Conservation (phyloP, 2,329 filamentous ascomycete species). For the Macroventuria anomochaeta region DNA sequence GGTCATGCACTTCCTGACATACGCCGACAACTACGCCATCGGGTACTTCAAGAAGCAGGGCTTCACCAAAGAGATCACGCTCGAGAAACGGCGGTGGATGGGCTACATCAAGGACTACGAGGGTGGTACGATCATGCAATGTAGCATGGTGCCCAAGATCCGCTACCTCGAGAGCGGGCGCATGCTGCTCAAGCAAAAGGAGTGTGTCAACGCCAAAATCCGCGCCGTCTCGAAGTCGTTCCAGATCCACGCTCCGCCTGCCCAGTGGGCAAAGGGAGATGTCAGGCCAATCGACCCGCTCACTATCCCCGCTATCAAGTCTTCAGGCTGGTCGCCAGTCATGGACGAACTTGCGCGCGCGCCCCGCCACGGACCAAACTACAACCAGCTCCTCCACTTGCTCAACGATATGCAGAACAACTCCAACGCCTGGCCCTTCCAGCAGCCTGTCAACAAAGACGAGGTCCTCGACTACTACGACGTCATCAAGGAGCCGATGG, state of each 20-base stretch:
- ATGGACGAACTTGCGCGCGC: constrained; percentile 98
- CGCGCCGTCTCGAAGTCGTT: constrained; percentile 88
- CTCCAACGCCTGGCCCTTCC: constrained; percentile 91
- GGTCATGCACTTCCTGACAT: constrained; percentile 98
- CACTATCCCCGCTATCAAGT: constrained; percentile 83
- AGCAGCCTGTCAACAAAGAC: constrained; percentile 90
- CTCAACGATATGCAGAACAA: constrained; percentile 97
- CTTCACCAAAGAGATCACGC: constrained; percentile 97
- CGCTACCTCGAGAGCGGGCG: constrained; percentile 91
- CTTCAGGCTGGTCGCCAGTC: constrained; percentile 92
- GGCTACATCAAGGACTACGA: constrained; percentile 99
- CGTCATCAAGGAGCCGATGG: constrained; percentile 98
- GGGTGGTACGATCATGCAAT: constrained; percentile 99
- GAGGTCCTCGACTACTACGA: constrained; percentile 99
- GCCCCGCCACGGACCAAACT: constrained; percentile 93
- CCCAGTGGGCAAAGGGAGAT: constrained; percentile 78
- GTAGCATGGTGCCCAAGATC: constrained; percentile 92
- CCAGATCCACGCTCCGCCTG: constrained; percentile 82
- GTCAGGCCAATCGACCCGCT: constrained; percentile 79
- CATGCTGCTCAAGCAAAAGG: constrained; percentile 97
- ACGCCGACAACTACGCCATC: constrained; percentile 98
- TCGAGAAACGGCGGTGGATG: constrained; percentile 94
- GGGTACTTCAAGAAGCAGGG: constrained; percentile 99
- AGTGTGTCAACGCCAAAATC: constrained; percentile 93
- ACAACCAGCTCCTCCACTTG: constrained; percentile 89